Evolutionary conservation across 139 green algal genomes (phyloP), one percentile per base, ranked within the genome.

Genomic region (Tetraselmis chui): DNA sequence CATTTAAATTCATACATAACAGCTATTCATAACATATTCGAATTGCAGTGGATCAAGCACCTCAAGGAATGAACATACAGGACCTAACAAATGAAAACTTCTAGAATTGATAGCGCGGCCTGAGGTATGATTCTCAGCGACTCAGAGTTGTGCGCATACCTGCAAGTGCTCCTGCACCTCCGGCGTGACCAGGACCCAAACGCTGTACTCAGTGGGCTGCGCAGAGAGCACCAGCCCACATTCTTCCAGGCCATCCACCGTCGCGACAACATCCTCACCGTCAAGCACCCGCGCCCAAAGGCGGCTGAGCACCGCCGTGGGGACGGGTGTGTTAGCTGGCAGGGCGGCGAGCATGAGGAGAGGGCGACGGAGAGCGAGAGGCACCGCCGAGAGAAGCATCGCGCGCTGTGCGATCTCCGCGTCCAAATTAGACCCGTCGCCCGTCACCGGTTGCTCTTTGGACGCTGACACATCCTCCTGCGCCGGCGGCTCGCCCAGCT

Each of bases 291-390:
- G 25, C 28, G 59, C n/a, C 93, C 93, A 97, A 74, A 97, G 83
- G 81, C 80, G 85, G 32, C 31, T n/a, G 80, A 94, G 79, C 80
- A 92, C 84, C 1, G 81, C 75, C 24, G 89, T 1, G 5, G 91
- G 92, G 24, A 91, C 83, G n/a, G 91, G 90, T 1, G 87, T 90
- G 31, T 93, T 84, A 1, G 84, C 59, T 1, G 92, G 91, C 74
- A 96, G 30, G n/a, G 89, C 81, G 1, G 32, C 79, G 28, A 93
- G 82, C 5, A 67, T 67, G 11, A 67, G 45, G 11, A 67, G 45
- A 5, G 45, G 45, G 11, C 5, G 11, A 18, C 45, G 45, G 11
- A 67, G 45, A 5, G 45, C 11, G 11, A 25, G 11, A 18, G 45
- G 45, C 45, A 67, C 45, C 45, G 45, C 45, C 11, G 45, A 67